phyloP scores from a whole-genome alignment of 169 alveolate species.

The Eimeria praecox region DNA sequence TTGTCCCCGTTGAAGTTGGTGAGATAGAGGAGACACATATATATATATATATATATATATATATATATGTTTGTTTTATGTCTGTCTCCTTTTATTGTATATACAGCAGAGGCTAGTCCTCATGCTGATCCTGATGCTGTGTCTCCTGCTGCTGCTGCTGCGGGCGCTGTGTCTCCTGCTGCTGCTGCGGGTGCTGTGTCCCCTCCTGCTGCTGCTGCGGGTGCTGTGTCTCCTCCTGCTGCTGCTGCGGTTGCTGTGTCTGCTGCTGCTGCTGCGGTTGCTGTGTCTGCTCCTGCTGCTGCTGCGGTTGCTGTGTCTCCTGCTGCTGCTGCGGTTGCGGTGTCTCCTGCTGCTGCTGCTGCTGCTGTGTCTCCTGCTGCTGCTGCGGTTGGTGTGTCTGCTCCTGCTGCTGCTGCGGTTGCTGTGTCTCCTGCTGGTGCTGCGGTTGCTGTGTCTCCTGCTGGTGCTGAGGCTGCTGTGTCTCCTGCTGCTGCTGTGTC shows the following conservation, averaged over 20 bases:
- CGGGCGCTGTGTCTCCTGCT: not conserved
- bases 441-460: not conserved
- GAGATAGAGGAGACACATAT: too few relatives aligned
- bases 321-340: not conserved
- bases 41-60: too few relatives aligned
- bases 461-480: not conserved
- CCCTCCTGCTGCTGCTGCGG: not conserved
- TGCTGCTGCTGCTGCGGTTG: too few relatives aligned
- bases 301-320: not conserved
- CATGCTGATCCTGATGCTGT: too few relatives aligned
- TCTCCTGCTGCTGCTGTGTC: slow-evolving; percentile 56
- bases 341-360: not conserved
- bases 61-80: too few relatives aligned
- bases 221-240: not conserved
- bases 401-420: slow-evolving; percentile 10
- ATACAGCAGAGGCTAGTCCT: too few relatives aligned
- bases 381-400: slow-evolving; percentile 27
- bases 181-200: not conserved
- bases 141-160: not conserved
- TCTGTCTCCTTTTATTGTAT: too few relatives aligned
- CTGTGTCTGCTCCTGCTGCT: not conserved
- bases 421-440: not conserved
- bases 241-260: not conserved
- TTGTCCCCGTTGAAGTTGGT: slow-evolving; percentile 24
- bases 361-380: slow-evolving; percentile 53